Percentiles rank a stretch among this genome's conserved stretches.
These are phyloP conservation scores for Amphirosellinia nigrospora DNA, from an alignment of 495 filamentous ascomycete genomes.

Conservation along the genomic window DNA sequence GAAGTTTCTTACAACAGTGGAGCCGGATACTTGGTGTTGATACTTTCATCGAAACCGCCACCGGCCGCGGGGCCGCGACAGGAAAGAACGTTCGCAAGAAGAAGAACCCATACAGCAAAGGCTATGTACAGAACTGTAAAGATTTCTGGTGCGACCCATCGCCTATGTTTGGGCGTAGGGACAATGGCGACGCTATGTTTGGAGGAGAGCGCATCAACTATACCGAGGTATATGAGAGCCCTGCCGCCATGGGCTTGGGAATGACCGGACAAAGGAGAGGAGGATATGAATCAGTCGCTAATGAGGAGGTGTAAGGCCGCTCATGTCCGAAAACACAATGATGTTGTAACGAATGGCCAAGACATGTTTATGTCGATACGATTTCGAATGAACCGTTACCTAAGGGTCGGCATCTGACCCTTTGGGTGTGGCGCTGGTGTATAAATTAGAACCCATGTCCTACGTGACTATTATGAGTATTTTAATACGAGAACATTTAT, in stretches of 20 bases:
- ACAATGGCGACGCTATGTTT: slow-evolving; percentile 75
- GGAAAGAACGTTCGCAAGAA: slow-evolving; percentile 57
- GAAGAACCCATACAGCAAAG: slow-evolving; percentile 83
- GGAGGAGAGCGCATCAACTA: slow-evolving; percentile 85
- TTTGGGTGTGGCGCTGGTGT: slow-evolving; percentile 10
- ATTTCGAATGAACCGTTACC: slow-evolving; percentile 1
- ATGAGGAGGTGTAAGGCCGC: slow-evolving; percentile 44
- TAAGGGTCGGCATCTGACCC: neutral
- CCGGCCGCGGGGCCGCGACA: slow-evolving; percentile 61
- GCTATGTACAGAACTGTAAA: slow-evolving; percentile 82
- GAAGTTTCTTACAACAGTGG: slow-evolving; percentile 76
- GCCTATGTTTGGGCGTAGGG: slow-evolving; percentile 76
- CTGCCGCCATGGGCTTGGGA: slow-evolving; percentile 61
- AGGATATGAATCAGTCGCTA: slow-evolving; percentile 54
- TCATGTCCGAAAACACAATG: neutral
- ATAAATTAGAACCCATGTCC: slow-evolving; percentile 7
- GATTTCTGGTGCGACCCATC: slow-evolving; percentile 96
- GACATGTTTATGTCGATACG: slow-evolving; percentile 19
- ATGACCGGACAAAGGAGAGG: slow-evolving; percentile 41
- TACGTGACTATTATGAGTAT: neutral
- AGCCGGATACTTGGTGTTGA: slow-evolving; percentile 86
- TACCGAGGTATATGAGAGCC: slow-evolving; percentile 85
- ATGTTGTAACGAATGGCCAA: neutral
- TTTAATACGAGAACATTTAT: neutral
- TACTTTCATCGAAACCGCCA: slow-evolving; percentile 82